These are phyloP conservation scores for Phialophora tarda DNA, from an alignment of 2,329 filamentous ascomycete species.

Conservation along the genomic window DNA sequence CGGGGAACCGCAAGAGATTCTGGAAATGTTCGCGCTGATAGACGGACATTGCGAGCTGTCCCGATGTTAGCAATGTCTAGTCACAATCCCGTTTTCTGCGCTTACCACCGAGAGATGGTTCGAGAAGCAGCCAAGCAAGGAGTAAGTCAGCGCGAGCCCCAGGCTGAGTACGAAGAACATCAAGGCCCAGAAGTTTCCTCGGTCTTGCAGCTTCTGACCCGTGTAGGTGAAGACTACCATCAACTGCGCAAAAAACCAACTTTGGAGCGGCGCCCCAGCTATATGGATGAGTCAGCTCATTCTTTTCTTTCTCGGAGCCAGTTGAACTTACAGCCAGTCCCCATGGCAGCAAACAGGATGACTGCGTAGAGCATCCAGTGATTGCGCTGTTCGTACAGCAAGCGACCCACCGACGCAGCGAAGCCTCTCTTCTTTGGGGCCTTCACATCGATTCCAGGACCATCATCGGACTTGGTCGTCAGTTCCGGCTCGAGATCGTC, in stretches of 20 bases:
- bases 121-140: conserved; percentile 52
- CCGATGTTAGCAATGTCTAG: conserved; percentile 39
- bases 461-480: conserved; percentile 25
- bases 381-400: conserved; percentile 45
- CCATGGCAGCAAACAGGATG: conserved; percentile 41
- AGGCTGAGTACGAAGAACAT: conserved; percentile 64
- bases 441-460: background rate
- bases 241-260: conserved; percentile 56
- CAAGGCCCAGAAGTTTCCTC: conserved; percentile 59
- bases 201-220: conserved; percentile 46
- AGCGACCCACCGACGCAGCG: conserved; percentile 41
- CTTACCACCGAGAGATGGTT: conserved; percentile 50
- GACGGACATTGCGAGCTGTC: conserved; percentile 44
- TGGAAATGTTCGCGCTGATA: conserved; percentile 56
- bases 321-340: conserved; percentile 43
- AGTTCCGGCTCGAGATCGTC: conserved; percentile 7
- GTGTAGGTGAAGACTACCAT: conserved; percentile 55
- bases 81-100: background rate
- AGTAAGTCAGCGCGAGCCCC: conserved; percentile 53
- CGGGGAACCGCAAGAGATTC: conserved; percentile 51
- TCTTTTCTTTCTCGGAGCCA: conserved; percentile 24
- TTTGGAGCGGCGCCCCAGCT: conserved; percentile 58
- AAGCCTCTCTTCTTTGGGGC: conserved; percentile 37
- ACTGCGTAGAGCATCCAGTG: conserved; percentile 43
- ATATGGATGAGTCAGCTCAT: conserved; percentile 17